Evolutionary conservation across 1,284 basidiomycete genomes (phyloP), one percentile per base, ranked within the genome.

Genomic region (Hemileia vastatrix): DNA sequence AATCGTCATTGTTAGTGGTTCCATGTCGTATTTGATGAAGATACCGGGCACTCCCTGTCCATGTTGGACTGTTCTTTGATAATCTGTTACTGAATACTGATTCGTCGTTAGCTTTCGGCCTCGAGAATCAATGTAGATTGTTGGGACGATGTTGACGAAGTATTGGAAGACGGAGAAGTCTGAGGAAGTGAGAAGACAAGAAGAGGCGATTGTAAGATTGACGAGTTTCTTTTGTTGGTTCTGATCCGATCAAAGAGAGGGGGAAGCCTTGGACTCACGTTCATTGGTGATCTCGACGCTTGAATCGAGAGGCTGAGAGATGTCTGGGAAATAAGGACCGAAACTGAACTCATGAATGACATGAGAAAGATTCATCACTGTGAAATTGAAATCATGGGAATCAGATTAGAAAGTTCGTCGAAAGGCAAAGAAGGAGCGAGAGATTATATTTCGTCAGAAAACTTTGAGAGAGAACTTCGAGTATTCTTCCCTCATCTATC

Each of bases 81-180:
- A 94, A 77, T 96, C 90, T 0, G 90, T 95, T 1, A 96, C 94
- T 55, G 88, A 90, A 78, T 97, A 97, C 77, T 96, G 87, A n/a
- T n/a, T n/a, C 0, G 94, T 97, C 33, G 83, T 76, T 21, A 83
- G 68, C n/a, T 83, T 27, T 56, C 73, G 59, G 77, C 82, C 61
- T 80, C 83, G 43, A 79, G 86, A 31, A 82, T 80, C 86, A 66
- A 94, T 83, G 77, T 95, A 97, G 3, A 86, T 87, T 0, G 94
- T 97, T 0, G 94, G 93, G 2, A 98, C 92, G 65, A 97, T 87
- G 52, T 88, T 87, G 13, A 97, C 78, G 80, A 88, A 97, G 76
- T 98, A 97, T 74, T 95, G 91, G 77, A 92, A 96, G n/a, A n/a
- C n/a, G n/a, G n/a, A n/a, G n/a, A n/a, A n/a, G n/a, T n/a, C n/a